Evolutionary conservation across 345 rosid species (phyloP).

Genomic region (Moringa oleifera): DNA sequence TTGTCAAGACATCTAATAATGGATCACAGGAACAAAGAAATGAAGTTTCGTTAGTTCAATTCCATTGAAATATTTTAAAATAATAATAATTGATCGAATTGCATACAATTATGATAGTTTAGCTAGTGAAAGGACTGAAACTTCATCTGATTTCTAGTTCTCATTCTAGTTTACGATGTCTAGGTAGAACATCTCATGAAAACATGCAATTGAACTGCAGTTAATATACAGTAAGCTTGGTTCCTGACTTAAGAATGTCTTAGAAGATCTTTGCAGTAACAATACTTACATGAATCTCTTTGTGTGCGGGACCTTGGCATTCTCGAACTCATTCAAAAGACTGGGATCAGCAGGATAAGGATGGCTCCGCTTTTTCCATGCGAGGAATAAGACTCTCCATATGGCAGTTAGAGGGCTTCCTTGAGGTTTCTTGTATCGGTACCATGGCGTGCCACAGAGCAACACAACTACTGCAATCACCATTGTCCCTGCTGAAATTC

Average conservation of each 20-base stretch:
- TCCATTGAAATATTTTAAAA: no score
- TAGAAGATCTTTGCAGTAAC: no score
- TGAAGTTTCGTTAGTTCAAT: no score
- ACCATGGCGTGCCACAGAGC: constrained; percentile 51
- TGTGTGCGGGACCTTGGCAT: constrained; percentile 51
- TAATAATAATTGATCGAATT: no score
- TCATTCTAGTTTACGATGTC: no score
- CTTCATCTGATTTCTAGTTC: no score
- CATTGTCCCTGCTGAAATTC: constrained; percentile 82
- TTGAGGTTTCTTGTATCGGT: constrained; percentile 68
- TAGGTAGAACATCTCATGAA: no score
- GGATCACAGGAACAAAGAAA: constrained; percentile 6
- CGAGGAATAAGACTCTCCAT: constrained; percentile 68
- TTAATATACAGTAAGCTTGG: no score
- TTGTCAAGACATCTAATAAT: constrained; percentile 65
- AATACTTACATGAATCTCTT: constrained; percentile 46
- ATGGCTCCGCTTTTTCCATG: constrained; percentile 64
- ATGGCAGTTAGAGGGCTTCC: constrained; percentile 86
- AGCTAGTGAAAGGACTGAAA: no score
- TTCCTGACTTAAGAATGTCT: no score
- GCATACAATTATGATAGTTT: no score
- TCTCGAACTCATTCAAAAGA: constrained; percentile 51
- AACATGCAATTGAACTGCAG: no score
- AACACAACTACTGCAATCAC: constrained; percentile 51
- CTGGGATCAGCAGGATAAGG: constrained; percentile 53